phyloP scores from a whole-genome alignment of 2,329 filamentous ascomycete genomes.

The Sporothrix pallida region DNA sequence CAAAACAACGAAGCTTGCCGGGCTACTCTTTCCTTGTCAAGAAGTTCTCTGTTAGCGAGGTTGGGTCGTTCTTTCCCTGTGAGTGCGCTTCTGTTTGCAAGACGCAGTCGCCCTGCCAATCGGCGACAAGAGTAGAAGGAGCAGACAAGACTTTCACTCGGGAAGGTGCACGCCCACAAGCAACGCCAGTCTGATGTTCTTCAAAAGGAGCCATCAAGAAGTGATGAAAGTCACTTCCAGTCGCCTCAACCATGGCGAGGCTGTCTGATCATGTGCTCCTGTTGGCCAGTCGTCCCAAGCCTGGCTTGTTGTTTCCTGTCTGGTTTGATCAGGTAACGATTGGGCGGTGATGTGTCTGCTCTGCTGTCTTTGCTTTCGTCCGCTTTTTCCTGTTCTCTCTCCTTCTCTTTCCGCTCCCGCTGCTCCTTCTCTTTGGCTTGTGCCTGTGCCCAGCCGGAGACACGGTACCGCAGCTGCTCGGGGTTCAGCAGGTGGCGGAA shows the following conservation, averaged over 20 bases:
- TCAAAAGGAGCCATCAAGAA: too few relatives aligned
- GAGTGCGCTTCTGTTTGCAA: neutral
- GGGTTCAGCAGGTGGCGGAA: conserved; percentile 64
- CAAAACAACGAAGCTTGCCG: neutral
- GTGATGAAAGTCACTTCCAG: too few relatives aligned
- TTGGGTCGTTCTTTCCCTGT: neutral
- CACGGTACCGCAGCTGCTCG: conserved; percentile 62
- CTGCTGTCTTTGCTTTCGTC: neutral
- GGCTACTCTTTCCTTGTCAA: conserved; percentile 1
- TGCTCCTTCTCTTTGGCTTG: neutral
- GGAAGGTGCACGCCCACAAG: too few relatives aligned
- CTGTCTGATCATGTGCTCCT: conserved; percentile 26
- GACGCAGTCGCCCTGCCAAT: neutral
- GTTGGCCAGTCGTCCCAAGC: neutral
- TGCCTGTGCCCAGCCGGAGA: conserved; percentile 54
- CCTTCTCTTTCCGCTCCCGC: neutral
- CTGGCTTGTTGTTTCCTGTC: neutral
- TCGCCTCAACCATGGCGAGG: conserved; percentile 11
- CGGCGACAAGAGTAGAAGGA: neutral
- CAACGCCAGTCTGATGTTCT: too few relatives aligned
- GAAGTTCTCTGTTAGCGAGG: neutral
- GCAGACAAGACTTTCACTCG: too few relatives aligned
- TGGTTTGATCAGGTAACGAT: conserved; percentile 19
- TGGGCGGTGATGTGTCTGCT: neutral
- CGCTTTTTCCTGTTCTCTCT: neutral